Conservation (phyloP, 75 land plant species). For the Adiantum capillusveneris region DNA sequence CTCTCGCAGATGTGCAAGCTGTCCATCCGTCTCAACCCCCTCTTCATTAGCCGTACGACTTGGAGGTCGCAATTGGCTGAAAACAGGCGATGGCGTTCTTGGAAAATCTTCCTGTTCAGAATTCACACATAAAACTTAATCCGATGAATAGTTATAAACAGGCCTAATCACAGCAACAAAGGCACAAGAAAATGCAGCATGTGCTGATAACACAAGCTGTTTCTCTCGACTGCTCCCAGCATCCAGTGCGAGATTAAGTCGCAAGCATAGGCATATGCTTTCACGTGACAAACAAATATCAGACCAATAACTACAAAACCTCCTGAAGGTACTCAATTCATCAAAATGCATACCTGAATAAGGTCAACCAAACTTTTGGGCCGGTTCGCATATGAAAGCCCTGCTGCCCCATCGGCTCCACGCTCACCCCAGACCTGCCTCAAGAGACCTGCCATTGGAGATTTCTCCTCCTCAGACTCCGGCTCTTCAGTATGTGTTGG, state of each 20-base stretch:
- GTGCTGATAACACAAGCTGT: too few species aligned
- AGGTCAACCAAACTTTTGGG: conserved; percentile 76
- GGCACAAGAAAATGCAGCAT: too few species aligned
- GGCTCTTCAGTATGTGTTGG: conserved; percentile 40
- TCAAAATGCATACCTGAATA: conserved; percentile 56
- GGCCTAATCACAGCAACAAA: too few species aligned
- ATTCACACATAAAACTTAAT: not conserved
- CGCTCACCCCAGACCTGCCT: conserved; percentile 51
- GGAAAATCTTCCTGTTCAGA: conserved; percentile 68
- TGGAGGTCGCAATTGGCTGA: conserved; percentile 62
- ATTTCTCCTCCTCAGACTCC: conserved; percentile 29
- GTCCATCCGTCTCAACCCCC: conserved; percentile 32
- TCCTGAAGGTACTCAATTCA: too few species aligned
- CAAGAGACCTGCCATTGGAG: conserved; percentile 12
- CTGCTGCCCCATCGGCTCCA: conserved; percentile 32
- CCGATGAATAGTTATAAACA: too few species aligned
- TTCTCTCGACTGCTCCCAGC: too few species aligned
- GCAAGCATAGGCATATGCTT: too few species aligned
- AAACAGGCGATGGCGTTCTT: conserved; percentile 43
- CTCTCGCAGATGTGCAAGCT: conserved; percentile 50
- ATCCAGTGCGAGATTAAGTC: too few species aligned
- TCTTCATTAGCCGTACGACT: conserved; percentile 76
- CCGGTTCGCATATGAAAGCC: conserved; percentile 29
- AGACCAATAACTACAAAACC: too few species aligned
- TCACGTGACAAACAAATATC: too few species aligned